Evolutionary conservation across 2,329 filamentous ascomycete species (phyloP).

Genomic region (Epichloe sibirici): DNA sequence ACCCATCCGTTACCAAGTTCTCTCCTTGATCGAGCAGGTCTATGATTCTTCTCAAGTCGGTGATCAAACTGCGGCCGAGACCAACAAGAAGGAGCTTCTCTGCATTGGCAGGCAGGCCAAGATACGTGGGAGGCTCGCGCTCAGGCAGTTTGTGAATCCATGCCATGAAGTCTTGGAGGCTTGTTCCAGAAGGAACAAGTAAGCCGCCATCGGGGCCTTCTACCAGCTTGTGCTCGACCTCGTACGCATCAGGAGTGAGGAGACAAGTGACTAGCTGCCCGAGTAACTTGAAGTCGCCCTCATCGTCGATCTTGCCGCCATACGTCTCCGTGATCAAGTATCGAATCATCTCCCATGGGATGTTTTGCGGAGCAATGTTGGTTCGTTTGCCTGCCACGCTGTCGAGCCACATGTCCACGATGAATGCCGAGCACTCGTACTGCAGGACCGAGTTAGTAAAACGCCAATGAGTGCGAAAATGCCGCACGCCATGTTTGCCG

Average conservation of each 20-base stretch:
- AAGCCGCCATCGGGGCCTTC: conserved; percentile 53
- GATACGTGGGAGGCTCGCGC: conserved; percentile 88
- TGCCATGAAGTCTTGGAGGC: conserved; percentile 70
- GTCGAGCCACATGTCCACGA: conserved; percentile 92
- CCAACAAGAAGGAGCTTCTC: conserved; percentile 90
- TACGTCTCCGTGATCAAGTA: conserved; percentile 89
- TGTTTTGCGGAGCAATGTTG: conserved; percentile 85
- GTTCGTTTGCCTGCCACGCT: conserved; percentile 69
- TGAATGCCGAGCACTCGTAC: conserved; percentile 95
- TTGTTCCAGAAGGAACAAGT: conserved; percentile 66
- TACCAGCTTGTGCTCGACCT: conserved; percentile 83
- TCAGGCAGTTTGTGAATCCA: conserved; percentile 93
- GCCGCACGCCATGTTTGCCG: neutral
- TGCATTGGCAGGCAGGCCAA: conserved; percentile 87
- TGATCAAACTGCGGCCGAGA: conserved; percentile 73
- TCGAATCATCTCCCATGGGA: conserved; percentile 93
- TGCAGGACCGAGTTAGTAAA: conserved; percentile 22
- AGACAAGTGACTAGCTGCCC: conserved; percentile 61
- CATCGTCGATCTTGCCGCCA: conserved; percentile 92
- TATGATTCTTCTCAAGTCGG: conserved; percentile 72
- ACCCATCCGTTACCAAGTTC: conserved; percentile 61
- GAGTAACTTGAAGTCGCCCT: conserved; percentile 68
- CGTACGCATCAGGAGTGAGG: conserved; percentile 80
- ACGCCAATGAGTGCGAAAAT: conserved; percentile 6
- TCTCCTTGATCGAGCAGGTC: conserved; percentile 89